Evolutionary conservation across 331 rosid genomes (phyloP).

Genomic region (Malus hybrid): DNA sequence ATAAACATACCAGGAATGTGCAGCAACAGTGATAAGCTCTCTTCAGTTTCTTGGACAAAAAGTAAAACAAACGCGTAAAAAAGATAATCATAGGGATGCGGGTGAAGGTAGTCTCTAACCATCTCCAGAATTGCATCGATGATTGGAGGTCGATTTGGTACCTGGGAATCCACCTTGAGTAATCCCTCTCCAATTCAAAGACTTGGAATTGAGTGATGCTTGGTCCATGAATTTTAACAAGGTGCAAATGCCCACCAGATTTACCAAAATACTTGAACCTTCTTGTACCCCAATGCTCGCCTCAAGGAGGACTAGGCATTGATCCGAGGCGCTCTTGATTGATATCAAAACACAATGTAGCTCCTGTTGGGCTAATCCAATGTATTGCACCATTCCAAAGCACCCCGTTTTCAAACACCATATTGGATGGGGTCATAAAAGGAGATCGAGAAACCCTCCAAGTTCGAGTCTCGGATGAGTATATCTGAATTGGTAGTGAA

Average conservation of each 20-base stretch:
- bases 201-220: slow-evolving; percentile 14
- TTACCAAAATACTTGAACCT: slow-evolving; percentile 9
- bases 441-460: slow-evolving; percentile 19
- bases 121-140: slow-evolving; percentile 2
- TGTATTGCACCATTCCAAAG: slow-evolving; percentile 26
- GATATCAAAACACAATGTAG: slow-evolving; percentile 5
- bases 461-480: slow-evolving; percentile 15
- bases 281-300: background rate
- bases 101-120: background rate
- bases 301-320: slow-evolving; percentile 12
- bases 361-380: slow-evolving; percentile 17
- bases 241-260: slow-evolving; percentile 25
- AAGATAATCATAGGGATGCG: background rate
- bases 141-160: slow-evolving; percentile 6
- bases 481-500: slow-evolving; percentile 16
- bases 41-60: slow-evolving; percentile 15
- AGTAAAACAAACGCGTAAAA: slow-evolving; percentile 8
- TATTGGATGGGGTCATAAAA: background rate
- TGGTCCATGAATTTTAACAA: slow-evolving; percentile 12
- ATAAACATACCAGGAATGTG: slow-evolving; percentile 29
- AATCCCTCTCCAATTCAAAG: slow-evolving; percentile 17
- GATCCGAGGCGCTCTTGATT: slow-evolving; percentile 4
- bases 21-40: slow-evolving; percentile 14
- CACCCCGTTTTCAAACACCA: slow-evolving; percentile 13
- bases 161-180: slow-evolving; percentile 24